Percentiles rank a stretch among this genome's conserved stretches.
Conservation (phyloP, 257 asterid species). For the Ballota nigra region DNA sequence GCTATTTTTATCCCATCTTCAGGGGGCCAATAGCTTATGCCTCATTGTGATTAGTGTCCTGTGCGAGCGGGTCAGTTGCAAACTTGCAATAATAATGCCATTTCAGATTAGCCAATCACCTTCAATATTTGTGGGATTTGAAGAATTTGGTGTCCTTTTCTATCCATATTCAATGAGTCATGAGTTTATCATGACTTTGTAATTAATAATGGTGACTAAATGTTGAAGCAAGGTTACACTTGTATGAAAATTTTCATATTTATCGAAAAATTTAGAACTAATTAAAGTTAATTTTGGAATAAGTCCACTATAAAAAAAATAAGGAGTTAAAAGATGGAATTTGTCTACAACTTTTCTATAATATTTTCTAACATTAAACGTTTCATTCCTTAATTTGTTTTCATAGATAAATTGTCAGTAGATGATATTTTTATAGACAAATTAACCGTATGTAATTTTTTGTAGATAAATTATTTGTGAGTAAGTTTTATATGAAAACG, state of each 20-base stretch:
- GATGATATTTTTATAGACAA: no score
- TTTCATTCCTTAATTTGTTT: no score
- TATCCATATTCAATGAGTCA: conserved; percentile 2
- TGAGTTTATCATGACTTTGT: neutral
- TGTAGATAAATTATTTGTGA: no score
- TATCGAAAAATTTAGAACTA: neutral
- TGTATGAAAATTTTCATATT: neutral
- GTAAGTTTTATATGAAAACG: no score
- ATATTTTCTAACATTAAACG: no score
- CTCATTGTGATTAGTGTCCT: no score
- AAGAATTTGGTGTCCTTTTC: neutral
- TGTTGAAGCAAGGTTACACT: conserved; percentile 25
- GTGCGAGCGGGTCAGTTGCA: neutral
- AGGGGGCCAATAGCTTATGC: neutral
- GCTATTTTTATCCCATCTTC: neutral
- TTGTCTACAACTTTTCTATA: no score
- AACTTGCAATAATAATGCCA: neutral
- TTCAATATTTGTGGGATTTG: conserved; percentile 3
- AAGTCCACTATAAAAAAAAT: no score
- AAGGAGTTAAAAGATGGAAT: no score
- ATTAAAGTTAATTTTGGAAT: no score
- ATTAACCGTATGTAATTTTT: no score
- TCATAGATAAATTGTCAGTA: no score
- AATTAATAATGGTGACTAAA: conserved; percentile 21
- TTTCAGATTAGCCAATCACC: conserved; percentile 16